Percentiles rank a stretch among this genome's conserved stretches.
phyloP scores from a whole-genome alignment of 2,329 filamentous ascomycete genomes.

The Trichoderma sp. region DNA sequence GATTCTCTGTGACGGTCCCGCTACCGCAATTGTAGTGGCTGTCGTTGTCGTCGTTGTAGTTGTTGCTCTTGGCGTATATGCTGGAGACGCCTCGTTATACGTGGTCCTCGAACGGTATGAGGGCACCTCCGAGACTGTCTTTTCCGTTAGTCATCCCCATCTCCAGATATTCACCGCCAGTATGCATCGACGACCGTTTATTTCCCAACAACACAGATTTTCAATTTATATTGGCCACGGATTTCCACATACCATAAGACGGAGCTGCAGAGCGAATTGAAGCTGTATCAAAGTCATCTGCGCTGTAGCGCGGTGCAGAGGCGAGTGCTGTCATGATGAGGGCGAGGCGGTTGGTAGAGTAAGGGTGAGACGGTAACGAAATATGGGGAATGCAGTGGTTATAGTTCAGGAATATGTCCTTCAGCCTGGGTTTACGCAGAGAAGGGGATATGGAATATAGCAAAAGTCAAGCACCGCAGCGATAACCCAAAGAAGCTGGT shows the following conservation, averaged over 20 bases:
- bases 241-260: slow-evolving; percentile 56
- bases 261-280: slow-evolving; percentile 67
- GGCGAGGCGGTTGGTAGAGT: neutral
- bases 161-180: neutral
- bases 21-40: neutral
- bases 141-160: neutral
- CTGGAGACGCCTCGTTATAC: slow-evolving; percentile 48
- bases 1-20: neutral
- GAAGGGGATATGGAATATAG: neutral
- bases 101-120: slow-evolving; percentile 59
- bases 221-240: no score
- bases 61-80: slow-evolving; percentile 45
- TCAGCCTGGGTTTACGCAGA: neutral
- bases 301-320: slow-evolving; percentile 36
- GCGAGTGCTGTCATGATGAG: slow-evolving; percentile 34
- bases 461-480: neutral
- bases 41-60: slow-evolving; percentile 1
- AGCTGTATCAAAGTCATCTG: slow-evolving; percentile 63
- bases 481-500: neutral
- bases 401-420: neutral
- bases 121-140: slow-evolving; percentile 60
- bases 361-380: neutral
- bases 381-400: neutral
- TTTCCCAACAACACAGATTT: neutral
- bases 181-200: neutral